Base-by-base conservation (phyloP, 257 asterid genomes). In the Ilex aquifolium region DNA sequence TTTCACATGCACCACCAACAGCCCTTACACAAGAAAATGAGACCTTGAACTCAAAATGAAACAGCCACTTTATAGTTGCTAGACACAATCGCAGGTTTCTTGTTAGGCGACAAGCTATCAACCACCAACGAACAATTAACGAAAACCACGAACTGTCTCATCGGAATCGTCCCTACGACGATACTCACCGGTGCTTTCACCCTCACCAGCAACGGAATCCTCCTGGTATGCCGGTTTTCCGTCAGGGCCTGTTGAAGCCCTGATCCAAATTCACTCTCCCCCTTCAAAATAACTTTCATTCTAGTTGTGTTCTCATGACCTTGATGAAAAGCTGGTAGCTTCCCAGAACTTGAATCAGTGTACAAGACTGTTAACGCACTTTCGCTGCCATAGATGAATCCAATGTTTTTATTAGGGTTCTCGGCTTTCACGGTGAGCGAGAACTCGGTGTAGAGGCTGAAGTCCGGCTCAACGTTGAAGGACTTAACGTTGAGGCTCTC, bases 311-410 rank as follows among this genome's bases (percentile, higher is more conserved):
- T 88, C 10, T 39, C 31, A 5, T 57, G 63, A 4, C 79, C 78
- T 36, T 88, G 94, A 6, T 51, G 63, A 59, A 85, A 85, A 13
- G 27, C 29, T 2, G 94, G 94, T 0, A 83, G n/a, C 54, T 68
- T 67, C 0, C 91, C 95, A 0, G 64, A 53, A 55, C 87, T 53
- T 4, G 71, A 56, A 50, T 63, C 76, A 0, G 59, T 39, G 36
- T 85, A 82, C 0, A 40, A n/a, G 4, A 88, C 64, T 12, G 14
- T 36, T 0, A 85, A 60, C 10, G 59, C 60, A 72, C 78, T 83
- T 0, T 46, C 72, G 2, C 12, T 13, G 1, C 79, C 94, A 32
- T 88, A 88, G 0, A 40, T 52, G 46, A 88, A 72, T 0, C 80
- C 85, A 0, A 83, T 58, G 11, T 21, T 48, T 1, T 36, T 68